A percentile compares a stretch with the other conserved stretches of the same genome.
These are phyloP conservation scores for Orobanche coerulescens DNA, from an alignment of 257 asterid species.

Conservation along the genomic window DNA sequence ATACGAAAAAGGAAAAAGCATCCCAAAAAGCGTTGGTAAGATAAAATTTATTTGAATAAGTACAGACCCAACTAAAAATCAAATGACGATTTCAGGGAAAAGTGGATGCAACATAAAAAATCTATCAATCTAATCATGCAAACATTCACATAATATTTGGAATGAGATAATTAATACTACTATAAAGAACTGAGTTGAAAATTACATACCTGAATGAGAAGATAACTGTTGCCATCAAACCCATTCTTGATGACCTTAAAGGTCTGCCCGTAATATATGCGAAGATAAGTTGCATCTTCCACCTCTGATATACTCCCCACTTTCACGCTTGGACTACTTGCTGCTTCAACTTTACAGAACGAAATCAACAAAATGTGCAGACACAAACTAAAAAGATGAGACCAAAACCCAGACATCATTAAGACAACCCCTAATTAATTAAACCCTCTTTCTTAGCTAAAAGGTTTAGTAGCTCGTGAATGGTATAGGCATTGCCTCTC, in stretches of 20 bases:
- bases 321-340: slow-evolving; percentile 35
- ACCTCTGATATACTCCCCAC: slow-evolving; percentile 66
- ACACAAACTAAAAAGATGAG: neutral
- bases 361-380: slow-evolving; percentile 28
- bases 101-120: too few species aligned
- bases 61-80: too few species aligned
- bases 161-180: neutral
- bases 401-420: slow-evolving; percentile 22
- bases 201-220: slow-evolving; percentile 79
- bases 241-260: slow-evolving; percentile 94
- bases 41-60: too few species aligned
- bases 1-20: too few species aligned
- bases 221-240: slow-evolving; percentile 85
- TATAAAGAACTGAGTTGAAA: too few species aligned
- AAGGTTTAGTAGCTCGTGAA: neutral
- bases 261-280: slow-evolving; percentile 78
- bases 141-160: too few species aligned
- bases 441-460: neutral
- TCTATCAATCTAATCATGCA: too few species aligned
- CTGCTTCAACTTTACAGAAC: slow-evolving; percentile 27
- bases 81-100: too few species aligned
- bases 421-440: neutral
- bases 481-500: neutral
- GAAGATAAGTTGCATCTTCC: slow-evolving; percentile 58
- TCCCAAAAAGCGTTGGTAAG: too few species aligned